Evolutionary conservation across 108 stramenopile species (phyloP).

Genomic region (Fistulifera pelliculosa): DNA sequence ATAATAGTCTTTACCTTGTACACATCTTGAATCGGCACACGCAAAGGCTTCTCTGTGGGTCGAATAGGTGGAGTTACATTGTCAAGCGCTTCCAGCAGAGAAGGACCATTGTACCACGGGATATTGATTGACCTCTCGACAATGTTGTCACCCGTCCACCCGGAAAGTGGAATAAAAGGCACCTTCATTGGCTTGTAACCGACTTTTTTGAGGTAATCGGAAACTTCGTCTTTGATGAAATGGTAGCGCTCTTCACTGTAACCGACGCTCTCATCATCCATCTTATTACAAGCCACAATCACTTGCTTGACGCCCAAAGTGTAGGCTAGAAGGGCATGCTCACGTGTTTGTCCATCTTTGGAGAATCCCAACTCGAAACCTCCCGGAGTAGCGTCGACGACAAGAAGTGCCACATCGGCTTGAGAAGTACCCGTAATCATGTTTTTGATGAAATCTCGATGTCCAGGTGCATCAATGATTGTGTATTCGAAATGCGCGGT

Average conservation of each 20-base stretch:
- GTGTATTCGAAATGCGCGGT: slow-evolving; percentile 83
- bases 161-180: slow-evolving; percentile 93
- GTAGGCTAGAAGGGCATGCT: slow-evolving; percentile 91
- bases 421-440: slow-evolving; percentile 96
- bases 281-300: slow-evolving; percentile 95
- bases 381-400: slow-evolving; percentile 75
- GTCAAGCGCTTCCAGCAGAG: slow-evolving; percentile 90
- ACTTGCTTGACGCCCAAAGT: slow-evolving; percentile 95
- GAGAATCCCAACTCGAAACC: slow-evolving; percentile 86
- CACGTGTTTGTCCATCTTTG: slow-evolving; percentile 88
- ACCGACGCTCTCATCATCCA: slow-evolving; percentile 87
- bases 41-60: slow-evolving; percentile 88
- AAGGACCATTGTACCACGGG: slow-evolving; percentile 93
- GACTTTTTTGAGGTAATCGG: slow-evolving; percentile 45
- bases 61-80: slow-evolving; percentile 77
- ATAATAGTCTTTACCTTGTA: slow-evolving; percentile 38
- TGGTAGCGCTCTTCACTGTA: slow-evolving; percentile 84
- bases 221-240: slow-evolving; percentile 79
- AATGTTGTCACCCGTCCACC: slow-evolving; percentile 93
- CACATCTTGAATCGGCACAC: slow-evolving; percentile 93
- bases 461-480: slow-evolving; percentile 94
- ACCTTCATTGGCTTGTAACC: slow-evolving; percentile 83
- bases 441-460: slow-evolving; percentile 84
- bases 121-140: slow-evolving; percentile 82
- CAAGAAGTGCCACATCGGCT: slow-evolving; percentile 89